phyloP scores from a whole-genome alignment of 2,329 filamentous ascomycete species.

The Cladorrhinum sp. region DNA sequence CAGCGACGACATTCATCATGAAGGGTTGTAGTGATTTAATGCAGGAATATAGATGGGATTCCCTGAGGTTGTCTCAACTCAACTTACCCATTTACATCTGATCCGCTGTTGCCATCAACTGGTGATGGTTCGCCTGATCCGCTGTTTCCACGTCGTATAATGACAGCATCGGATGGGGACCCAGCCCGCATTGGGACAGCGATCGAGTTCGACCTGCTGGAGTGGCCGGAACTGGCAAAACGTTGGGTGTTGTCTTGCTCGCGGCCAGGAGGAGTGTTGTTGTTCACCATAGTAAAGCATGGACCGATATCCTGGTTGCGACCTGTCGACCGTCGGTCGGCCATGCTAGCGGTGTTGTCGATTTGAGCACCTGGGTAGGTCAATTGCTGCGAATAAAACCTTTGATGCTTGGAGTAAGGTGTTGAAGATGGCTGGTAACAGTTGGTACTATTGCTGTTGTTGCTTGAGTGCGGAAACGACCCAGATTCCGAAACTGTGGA shows the following conservation, averaged over 20 bases:
- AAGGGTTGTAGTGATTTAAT: neutral
- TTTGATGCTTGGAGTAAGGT: neutral
- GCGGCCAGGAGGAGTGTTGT: neutral
- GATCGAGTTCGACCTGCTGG: neutral
- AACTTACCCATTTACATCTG: neutral
- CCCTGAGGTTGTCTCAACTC: neutral
- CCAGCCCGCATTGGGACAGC: constrained; percentile 14
- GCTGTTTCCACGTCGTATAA: constrained; percentile 27
- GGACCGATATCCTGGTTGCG: neutral
- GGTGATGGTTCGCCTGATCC: neutral
- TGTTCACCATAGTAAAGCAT: neutral
- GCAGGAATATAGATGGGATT: neutral
- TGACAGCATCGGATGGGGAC: constrained; percentile 34
- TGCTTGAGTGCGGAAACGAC: constrained; percentile 13
- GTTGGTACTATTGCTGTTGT: constrained; percentile 10
- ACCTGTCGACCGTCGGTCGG: neutral
- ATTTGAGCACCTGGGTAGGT: neutral
- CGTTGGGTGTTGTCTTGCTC: neutral
- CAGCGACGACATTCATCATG: neutral
- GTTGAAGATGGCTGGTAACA: neutral
- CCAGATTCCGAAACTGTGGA: constrained; percentile 38
- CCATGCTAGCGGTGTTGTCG: neutral
- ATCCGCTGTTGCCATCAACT: neutral
- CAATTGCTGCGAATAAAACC: neutral
- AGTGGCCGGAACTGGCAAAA: neutral